Base-by-base conservation (phyloP, 129 eudicot genomes). In the Tagetes erecta region DNA sequence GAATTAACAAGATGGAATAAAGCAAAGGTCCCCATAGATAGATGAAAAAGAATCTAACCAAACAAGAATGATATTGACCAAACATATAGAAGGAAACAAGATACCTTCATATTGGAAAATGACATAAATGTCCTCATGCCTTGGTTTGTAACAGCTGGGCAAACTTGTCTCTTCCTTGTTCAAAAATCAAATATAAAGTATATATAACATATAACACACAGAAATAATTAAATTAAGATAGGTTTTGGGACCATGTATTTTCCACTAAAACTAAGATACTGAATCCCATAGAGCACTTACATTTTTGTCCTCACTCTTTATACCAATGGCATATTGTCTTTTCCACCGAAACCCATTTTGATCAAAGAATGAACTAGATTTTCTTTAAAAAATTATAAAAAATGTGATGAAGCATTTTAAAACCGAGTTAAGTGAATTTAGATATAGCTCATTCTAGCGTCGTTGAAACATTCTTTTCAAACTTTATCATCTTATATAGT, bases 61-160 rank as follows among this genome's bases (percentile, higher is more conserved):
- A 75, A 75, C 70, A 77, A 53, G 64, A 59, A 70, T 39, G 77
- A 78, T 83, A 88, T 67, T 63, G 96, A 84, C 89, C 73, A 69
- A 80, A 80, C 87, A 86, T 46, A 50, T 56, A 66, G 80, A 80
- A 64, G 69, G 77, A 80, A 81, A 78, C 78, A 84, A 78, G 78
- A 66, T 59, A 65, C 83, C 71, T 68, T 80, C 33, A 80, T 64
- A 36, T 35, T 64, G 71, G 31, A 64, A 83, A 88, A 86, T 86
- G 79, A 80, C 85, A 88, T 79, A 76, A 75, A 70, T 65, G 72
- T 60, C 76, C 73, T 72, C 67, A 74, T 81, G 69, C 12, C 14
- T 38, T 76, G 8, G 71, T 72, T 72, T 76, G 62, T 69, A 41
- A 81, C 90, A 88, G 88, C 85, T 83, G 81, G 87, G 80, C 66